Conservation (phyloP, 495 filamentous ascomycete genomes). For the Xylaria acuta region DNA sequence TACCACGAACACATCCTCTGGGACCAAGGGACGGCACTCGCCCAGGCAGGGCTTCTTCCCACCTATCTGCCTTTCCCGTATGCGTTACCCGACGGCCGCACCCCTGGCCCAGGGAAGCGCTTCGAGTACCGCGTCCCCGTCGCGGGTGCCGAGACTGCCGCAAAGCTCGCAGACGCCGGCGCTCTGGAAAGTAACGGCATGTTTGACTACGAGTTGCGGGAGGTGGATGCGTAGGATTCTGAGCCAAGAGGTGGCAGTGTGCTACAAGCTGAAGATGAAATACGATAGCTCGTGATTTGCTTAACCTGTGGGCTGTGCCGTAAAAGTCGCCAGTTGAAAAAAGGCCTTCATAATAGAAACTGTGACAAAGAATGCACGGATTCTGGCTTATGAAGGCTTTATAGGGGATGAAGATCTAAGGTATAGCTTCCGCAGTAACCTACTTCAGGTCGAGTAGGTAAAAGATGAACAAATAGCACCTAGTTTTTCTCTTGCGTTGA, state of each 20-base stretch:
- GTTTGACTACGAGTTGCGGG: slow-evolving; percentile 51
- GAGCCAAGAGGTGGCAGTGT: neutral
- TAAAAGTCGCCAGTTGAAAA: neutral
- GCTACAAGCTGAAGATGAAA: neutral
- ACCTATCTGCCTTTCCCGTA: slow-evolving; percentile 65
- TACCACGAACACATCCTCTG: slow-evolving; percentile 87
- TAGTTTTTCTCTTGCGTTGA: neutral
- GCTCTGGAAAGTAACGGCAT: slow-evolving; percentile 67
- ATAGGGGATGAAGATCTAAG: neutral
- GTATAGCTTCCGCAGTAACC: neutral
- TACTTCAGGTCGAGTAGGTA: neutral
- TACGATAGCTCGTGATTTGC: neutral
- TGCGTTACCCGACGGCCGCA: slow-evolving; percentile 49
- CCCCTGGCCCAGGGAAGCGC: slow-evolving; percentile 46
- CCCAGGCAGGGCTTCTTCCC: slow-evolving; percentile 76
- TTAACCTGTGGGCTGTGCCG: neutral
- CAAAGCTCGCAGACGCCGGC: slow-evolving; percentile 69
- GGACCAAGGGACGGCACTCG: slow-evolving; percentile 83
- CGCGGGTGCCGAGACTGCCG: slow-evolving; percentile 69
- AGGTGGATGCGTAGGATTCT: slow-evolving; percentile 25
- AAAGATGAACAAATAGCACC: neutral
- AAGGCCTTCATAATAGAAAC: neutral
- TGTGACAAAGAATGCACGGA: neutral
- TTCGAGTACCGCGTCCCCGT: slow-evolving; percentile 73
- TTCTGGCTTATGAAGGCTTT: neutral